Evolutionary conservation across 495 filamentous ascomycete species (phyloP).

Genomic region (Podospora appendiculata): DNA sequence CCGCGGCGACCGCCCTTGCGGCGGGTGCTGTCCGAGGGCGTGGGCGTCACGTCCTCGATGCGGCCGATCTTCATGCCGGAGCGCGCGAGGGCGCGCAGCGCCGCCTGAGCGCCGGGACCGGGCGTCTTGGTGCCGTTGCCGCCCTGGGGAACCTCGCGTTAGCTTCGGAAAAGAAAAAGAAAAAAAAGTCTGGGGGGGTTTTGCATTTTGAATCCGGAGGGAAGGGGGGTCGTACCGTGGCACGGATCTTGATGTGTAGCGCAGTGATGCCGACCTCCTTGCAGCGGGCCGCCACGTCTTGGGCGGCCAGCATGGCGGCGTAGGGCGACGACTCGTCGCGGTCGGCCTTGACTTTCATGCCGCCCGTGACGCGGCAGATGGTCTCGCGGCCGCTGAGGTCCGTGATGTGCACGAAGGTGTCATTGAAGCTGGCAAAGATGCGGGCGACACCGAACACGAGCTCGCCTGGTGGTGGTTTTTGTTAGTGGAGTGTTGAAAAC

Average conservation of each 20-base stretch:
- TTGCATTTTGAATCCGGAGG: neutral
- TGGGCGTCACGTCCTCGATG: constrained; percentile 98
- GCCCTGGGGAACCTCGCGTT: too few relatives aligned
- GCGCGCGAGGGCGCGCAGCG: constrained; percentile 95
- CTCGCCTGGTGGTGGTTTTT: constrained; percentile 49
- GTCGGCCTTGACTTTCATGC: constrained; percentile 99
- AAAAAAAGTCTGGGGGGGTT: neutral
- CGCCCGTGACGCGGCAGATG: constrained; percentile 96
- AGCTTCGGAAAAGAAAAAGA: neutral
- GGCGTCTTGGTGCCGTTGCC: constrained; percentile 99
- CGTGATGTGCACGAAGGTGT: constrained; percentile 45
- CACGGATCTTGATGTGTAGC: constrained; percentile 99
- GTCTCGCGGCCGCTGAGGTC: constrained; percentile 95
- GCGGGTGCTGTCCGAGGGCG: constrained; percentile 95
- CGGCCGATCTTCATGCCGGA: constrained; percentile 98
- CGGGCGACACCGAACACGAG: constrained; percentile 74
- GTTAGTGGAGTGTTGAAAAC: too few relatives aligned
- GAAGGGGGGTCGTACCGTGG: constrained; percentile 63
- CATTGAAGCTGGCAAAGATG: constrained; percentile 99
- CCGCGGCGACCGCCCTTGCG: constrained; percentile 99
- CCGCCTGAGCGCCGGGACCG: constrained; percentile 95
- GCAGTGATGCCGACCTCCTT: constrained; percentile 99
- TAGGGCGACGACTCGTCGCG: constrained; percentile 99
- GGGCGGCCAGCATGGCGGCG: constrained; percentile 99
- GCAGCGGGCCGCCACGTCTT: constrained; percentile 90